Base-by-base conservation (phyloP, 208 protist species). In the Herpetomonas samuelpessoai region DNA sequence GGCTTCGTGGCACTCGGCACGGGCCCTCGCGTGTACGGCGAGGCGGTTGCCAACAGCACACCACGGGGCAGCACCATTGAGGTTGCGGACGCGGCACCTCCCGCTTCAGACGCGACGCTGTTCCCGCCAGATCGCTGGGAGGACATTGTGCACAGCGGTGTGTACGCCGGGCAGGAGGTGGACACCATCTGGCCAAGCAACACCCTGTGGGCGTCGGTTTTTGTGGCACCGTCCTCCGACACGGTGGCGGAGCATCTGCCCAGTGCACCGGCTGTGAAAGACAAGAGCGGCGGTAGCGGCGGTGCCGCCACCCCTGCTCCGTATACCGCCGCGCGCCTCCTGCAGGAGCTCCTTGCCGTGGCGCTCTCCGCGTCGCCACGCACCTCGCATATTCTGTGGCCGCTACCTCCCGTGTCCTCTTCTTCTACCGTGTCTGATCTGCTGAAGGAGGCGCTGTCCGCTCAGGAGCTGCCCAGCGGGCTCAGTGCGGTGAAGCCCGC, bases 151-250 rank as follows among this genome's bases (percentile, higher is more conserved):
- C 48, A 61, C 48, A 12, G 31, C 12, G 64, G 57, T 26, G 30
- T 28, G 29, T 53, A 50, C 27, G 39, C 16, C 30, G 52, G 35
- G 22, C 35, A 49, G 0, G 19, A 14, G 1, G 52, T 57, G 28
- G 65, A 51, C 14, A 10, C 47, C 14, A 71, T 83, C 25, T 4
- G 21, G 29, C 69, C 76, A 21, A 74, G 63, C 55, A 91, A 91
- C 60, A 91, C 83, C 21, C 52, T 90, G 55, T 92, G 84, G 84
- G 56, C 91, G 26, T 84, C 79, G 56, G 4, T 48, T 19, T 48
- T 73, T 83, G 62, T 59, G 89, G 9, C 39, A 48, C 44, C 44
- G 18, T 91, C 47, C 64, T 70, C 10, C 79, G 81, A 0, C 56
- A 69, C 21, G 73, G 58, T 57, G 18, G 63, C 25, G 50, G 68